Evolutionary conservation across 768 basidiomycete genomes (phyloP), one percentile per base, ranked within the genome.

Genomic region (Wakefieldia striispora): DNA sequence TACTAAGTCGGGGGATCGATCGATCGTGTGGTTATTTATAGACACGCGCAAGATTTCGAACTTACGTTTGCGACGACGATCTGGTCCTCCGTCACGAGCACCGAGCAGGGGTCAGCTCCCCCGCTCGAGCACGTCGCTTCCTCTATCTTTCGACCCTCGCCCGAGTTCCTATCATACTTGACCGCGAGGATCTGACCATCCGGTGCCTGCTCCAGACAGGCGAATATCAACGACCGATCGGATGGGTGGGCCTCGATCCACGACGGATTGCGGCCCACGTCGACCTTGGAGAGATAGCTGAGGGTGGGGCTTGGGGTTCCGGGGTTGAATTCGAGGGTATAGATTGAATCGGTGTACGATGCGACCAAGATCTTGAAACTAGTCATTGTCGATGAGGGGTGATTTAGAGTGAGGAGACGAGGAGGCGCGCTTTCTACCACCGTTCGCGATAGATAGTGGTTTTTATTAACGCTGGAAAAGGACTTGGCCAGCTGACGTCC

Each of bases 11-110:
- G 21, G 14, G 19, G 24, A 26, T 19, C 11, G n/a, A n/a, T n/a
- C n/a, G n/a, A n/a, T n/a, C n/a, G n/a, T n/a, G n/a, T n/a, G n/a
- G n/a, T n/a, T n/a, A n/a, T n/a, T n/a, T n/a, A n/a, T 6, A 8
- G 1, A 21, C 16, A 13, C 17, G 41, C 12, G 3, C 6, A 29
- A 21, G 5, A 34, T 23, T 1, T 6, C 9, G 21, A 33, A 80
- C 89, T 53, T 59, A 93, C 90, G 69, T 92, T 92, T 35, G 80
- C 84, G 46, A 86, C 71, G 37, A 89, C 59, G 20, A 91, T 61
- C 38, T 85, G 78, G 41, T 79, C 69, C 23, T 81, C 75, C 17
- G 76, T 71, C 19, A 80, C 82, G 31, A 81, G 57, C 24, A 89
- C 56, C n/a, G 79, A 79, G 60, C 87, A 89, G 4, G 87, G 84